phyloP scores from a whole-genome alignment of 2,329 filamentous ascomycete species.

The Aspergillus sp. region DNA sequence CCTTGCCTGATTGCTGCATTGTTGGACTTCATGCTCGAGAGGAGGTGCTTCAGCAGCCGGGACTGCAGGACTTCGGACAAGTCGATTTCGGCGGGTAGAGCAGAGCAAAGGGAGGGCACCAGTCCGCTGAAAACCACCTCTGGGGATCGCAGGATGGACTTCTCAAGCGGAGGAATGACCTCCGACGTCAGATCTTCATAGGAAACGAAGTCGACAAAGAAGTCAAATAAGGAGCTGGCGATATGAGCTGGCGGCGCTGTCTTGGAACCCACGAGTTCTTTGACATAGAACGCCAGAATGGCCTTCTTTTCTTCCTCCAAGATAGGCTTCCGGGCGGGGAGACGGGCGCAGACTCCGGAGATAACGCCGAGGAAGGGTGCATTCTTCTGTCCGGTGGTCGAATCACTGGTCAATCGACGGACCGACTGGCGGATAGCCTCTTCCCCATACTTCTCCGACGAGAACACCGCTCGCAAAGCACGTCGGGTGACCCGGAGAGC shows the following conservation, averaged over 20 bases:
- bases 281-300: constrained; percentile 78
- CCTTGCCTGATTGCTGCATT: constrained; percentile 75
- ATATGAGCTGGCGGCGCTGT: constrained; percentile 69
- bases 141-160: constrained; percentile 81
- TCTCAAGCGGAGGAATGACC: constrained; percentile 79
- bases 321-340: constrained; percentile 60
- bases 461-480: constrained; percentile 73
- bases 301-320: constrained; percentile 67
- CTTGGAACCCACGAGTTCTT: constrained; percentile 81
- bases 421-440: constrained; percentile 65
- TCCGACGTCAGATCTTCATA: constrained; percentile 73
- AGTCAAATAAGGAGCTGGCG: constrained; percentile 71
- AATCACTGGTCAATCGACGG: constrained; percentile 66
- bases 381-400: constrained; percentile 64
- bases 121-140: constrained; percentile 84
- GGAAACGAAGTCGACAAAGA: constrained; percentile 74
- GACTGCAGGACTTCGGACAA: constrained; percentile 70
- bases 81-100: constrained; percentile 70
- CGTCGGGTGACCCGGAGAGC: constrained; percentile 76
- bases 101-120: constrained; percentile 68
- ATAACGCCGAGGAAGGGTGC: constrained; percentile 79
- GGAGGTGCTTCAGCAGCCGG: constrained; percentile 77
- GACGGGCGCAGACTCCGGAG: constrained; percentile 78
- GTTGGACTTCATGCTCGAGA: constrained; percentile 90
- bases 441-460: constrained; percentile 56